phyloP scores from a whole-genome alignment of 1,284 basidiomycete genomes.

The Moesziomyces sp. region DNA sequence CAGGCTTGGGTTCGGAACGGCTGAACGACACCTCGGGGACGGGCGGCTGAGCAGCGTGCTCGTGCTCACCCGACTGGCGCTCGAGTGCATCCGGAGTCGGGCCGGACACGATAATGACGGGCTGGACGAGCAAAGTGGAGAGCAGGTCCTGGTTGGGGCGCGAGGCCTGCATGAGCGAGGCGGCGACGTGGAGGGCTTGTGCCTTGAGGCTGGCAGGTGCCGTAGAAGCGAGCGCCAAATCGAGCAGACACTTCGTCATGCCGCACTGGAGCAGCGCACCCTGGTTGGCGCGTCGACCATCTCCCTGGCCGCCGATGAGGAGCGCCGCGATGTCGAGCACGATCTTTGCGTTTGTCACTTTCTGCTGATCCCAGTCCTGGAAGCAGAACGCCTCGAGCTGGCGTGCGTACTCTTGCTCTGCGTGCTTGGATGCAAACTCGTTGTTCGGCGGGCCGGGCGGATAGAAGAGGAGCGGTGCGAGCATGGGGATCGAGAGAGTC shows the following conservation, averaged over 20 bases:
- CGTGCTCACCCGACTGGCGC: slow-evolving; percentile 7
- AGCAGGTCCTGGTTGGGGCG: slow-evolving; percentile 71
- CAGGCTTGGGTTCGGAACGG: slow-evolving; percentile 44
- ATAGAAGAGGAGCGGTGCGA: slow-evolving; percentile 86
- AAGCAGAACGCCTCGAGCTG: slow-evolving; percentile 89
- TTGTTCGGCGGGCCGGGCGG: slow-evolving; percentile 71
- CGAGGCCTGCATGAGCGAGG: slow-evolving; percentile 54
- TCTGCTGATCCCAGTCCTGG: slow-evolving; percentile 95
- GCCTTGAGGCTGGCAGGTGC: slow-evolving; percentile 84
- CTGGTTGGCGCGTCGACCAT: slow-evolving; percentile 71
- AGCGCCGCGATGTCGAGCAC: slow-evolving; percentile 81
- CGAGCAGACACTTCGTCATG: slow-evolving; percentile 84
- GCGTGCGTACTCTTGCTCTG: slow-evolving; percentile 65
- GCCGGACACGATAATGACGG: slow-evolving; percentile 35
- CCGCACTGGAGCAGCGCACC: slow-evolving; percentile 72
- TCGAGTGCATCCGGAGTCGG: slow-evolving; percentile 6
- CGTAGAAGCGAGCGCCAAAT: slow-evolving; percentile 89
- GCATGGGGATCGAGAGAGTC: slow-evolving; percentile 81
- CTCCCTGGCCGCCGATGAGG: slow-evolving; percentile 70
- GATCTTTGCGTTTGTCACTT: slow-evolving; percentile 80
- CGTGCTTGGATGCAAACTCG: slow-evolving; percentile 71
- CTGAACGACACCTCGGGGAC: slow-evolving; percentile 24
- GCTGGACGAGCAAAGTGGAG: slow-evolving; percentile 49
- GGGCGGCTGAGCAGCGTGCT: slow-evolving; percentile 9
- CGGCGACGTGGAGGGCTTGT: slow-evolving; percentile 77